These are phyloP conservation scores for Quercus phellos DNA, from an alignment of 331 rosid genomes.

Conservation along the genomic window DNA sequence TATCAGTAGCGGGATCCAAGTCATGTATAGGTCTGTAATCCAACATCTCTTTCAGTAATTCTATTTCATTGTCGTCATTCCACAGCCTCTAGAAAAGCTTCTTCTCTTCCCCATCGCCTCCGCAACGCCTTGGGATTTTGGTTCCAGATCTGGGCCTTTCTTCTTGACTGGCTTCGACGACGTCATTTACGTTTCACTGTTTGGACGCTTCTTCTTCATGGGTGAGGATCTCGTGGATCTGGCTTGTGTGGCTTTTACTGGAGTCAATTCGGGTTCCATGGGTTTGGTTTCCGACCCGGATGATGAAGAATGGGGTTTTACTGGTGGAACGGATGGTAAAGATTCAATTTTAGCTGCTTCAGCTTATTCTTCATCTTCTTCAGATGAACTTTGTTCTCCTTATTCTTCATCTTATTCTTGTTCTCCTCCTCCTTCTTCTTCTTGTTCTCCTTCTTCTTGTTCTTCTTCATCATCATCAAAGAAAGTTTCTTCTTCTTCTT, in stretches of 20 bases:
- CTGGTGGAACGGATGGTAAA: background rate
- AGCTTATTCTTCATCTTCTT: background rate
- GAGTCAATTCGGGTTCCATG: conserved; percentile 23
- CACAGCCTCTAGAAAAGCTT: conserved; percentile 48
- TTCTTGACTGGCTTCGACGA: conserved; percentile 41
- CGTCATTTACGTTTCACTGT: background rate
- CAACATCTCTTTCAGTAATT: conserved; percentile 35
- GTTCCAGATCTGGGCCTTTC: conserved; percentile 6
- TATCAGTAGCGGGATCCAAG: conserved; percentile 19
- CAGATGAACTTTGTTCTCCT: conserved; percentile 1
- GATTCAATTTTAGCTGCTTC: conserved; percentile 2
- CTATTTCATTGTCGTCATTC: conserved; percentile 58
- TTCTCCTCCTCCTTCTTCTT: background rate
- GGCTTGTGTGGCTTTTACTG: conserved; percentile 16
- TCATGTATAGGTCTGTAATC: conserved; percentile 36
- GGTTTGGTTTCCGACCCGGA: conserved; percentile 32
- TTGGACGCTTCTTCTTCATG: conserved; percentile 10
- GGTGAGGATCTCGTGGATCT: conserved; percentile 23
- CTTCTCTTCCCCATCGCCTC: conserved; percentile 30
- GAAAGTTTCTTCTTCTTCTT: conserved; percentile 17
- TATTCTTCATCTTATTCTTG: too few species aligned
- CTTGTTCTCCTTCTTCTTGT: background rate
- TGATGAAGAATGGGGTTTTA: conserved; percentile 4
- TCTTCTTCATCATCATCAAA: conserved; percentile 12
- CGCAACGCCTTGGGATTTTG: conserved; percentile 16